Base-by-base conservation (phyloP, 2,329 filamentous ascomycete species). In the Amauroascus verrucosus region DNA sequence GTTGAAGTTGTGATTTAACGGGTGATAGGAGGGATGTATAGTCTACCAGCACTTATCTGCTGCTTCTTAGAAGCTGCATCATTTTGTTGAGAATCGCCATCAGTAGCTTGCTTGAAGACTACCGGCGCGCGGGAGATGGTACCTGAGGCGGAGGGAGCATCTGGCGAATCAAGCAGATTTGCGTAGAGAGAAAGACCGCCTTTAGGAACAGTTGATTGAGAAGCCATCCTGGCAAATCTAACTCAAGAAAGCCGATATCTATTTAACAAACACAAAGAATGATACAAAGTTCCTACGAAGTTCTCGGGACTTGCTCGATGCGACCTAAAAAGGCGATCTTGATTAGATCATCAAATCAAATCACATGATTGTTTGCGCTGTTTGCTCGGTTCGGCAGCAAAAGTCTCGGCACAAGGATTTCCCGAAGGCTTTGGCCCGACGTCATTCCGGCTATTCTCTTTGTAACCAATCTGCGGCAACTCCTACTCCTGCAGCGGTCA, bases 91-190 rank as follows among this genome's bases (percentile, higher is more conserved):
- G 74, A 59, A 60, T 79, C 72, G 55, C 72, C 66, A 43, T 75
- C 73, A 18, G 74, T 72, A 55, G 72, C 67, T 61, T 82, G 72
- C 58, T 81, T 81, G 70, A 89, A 90, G 52, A 84, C 77, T 49
- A 90, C 81, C 0, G 88, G 86, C 1, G 81, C 85, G 61, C 84
- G 81, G 14, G 86, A 88, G 61, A 91, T 87, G n/a, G 85, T 86
- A 45, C 75, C 70, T 18, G 80, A 74, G 13, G 63, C 62, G 6
- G 73, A 62, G 38, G 70, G 64, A 35, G 41, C 52, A 16, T 71
- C 66, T 33, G 67, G 65, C 2, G 72, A 68, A 62, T 88, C 84
- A 58, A 93, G 80, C 41, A 95, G 78, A 67, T 94, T 87, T 52
- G 87, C 89, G 67, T 95, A 95, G 4, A 94, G 80, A 16, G 87